phyloP scores from a whole-genome alignment of 2,329 filamentous ascomycete species.

The Botrytis byssoidea region DNA sequence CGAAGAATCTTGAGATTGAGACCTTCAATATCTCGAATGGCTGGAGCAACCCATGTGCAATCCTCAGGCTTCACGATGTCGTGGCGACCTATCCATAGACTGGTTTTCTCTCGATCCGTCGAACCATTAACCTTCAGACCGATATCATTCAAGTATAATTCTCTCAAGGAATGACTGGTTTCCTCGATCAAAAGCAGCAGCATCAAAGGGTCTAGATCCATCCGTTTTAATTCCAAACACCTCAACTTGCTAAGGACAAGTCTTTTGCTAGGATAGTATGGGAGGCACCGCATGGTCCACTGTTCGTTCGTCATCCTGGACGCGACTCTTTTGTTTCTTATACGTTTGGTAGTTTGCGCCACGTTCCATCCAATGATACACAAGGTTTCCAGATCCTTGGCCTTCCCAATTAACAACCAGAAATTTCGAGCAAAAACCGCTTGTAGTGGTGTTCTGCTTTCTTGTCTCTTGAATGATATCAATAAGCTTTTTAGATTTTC shows the following conservation, averaged over 20 bases:
- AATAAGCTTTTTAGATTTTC: slow-evolving; percentile 46
- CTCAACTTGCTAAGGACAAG: slow-evolving; percentile 28
- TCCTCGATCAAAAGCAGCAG: slow-evolving; percentile 35
- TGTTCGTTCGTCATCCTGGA: slow-evolving; percentile 21
- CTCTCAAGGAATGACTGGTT: slow-evolving; percentile 33
- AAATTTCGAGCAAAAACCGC: slow-evolving; percentile 46
- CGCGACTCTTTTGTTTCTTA: slow-evolving; percentile 25
- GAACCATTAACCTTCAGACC: slow-evolving; percentile 36
- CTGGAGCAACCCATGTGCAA: slow-evolving; percentile 35
- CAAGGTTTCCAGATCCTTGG: slow-evolving; percentile 46
- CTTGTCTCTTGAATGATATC: slow-evolving; percentile 48
- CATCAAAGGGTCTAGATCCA: slow-evolving; percentile 34
- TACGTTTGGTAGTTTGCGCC: slow-evolving; percentile 30
- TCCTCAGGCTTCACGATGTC: slow-evolving; percentile 25
- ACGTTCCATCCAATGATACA: slow-evolving; percentile 46
- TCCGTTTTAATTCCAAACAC: slow-evolving; percentile 38
- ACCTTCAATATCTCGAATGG: slow-evolving; percentile 31
- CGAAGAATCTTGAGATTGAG: slow-evolving; percentile 35
- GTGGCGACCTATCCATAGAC: slow-evolving; percentile 37
- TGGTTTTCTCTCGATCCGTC: slow-evolving; percentile 23
- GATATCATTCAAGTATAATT: slow-evolving; percentile 39
- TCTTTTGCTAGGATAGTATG: slow-evolving; percentile 27
- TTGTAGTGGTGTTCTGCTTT: slow-evolving; percentile 40
- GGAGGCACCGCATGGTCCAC: slow-evolving; percentile 37
- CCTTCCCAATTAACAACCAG: slow-evolving; percentile 51